phyloP scores from a whole-genome alignment of 768 basidiomycete species.

The Pholiota conissans region DNA sequence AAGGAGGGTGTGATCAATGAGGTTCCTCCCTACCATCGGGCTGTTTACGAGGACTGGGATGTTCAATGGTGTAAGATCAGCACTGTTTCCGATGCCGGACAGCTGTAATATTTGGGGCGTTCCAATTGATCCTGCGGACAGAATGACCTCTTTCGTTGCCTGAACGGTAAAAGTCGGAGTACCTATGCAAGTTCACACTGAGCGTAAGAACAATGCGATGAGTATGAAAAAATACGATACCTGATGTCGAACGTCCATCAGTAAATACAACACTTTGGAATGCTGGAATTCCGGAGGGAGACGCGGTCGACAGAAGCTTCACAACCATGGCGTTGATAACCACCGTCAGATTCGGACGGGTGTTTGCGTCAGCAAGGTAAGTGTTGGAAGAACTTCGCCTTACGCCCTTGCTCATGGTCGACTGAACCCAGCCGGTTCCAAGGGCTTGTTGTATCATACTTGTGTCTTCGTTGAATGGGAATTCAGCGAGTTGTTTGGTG shows the following conservation, averaged over 20 bases:
- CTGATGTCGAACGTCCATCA: not conserved
- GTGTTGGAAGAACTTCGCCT: constrained; percentile 1
- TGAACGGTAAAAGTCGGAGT: constrained; percentile 14
- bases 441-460: constrained; percentile 25
- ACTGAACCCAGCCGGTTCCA: constrained; percentile 35
- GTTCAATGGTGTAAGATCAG: constrained; percentile 13
- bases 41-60: constrained; percentile 18
- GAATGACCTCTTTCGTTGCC: constrained; percentile 22
- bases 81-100: constrained; percentile 21
- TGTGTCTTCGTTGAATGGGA: constrained; percentile 35
- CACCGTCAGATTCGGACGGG: constrained; percentile 4
- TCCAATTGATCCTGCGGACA: constrained; percentile 20
- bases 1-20: constrained; percentile 19
- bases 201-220: no score
- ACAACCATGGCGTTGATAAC: constrained; percentile 4
- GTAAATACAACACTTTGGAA: constrained; percentile 3
- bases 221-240: not conserved
- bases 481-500: constrained; percentile 31
- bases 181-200: no score
- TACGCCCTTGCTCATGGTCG: not conserved
- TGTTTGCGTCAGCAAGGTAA: not conserved
- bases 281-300: not conserved
- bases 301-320: not conserved
- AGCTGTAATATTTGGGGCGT: constrained; percentile 22
- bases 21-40: constrained; percentile 23